Evolutionary conservation across 768 basidiomycete genomes (phyloP), one percentile per base, ranked within the genome.

Genomic region (Mrakia frigida): DNA sequence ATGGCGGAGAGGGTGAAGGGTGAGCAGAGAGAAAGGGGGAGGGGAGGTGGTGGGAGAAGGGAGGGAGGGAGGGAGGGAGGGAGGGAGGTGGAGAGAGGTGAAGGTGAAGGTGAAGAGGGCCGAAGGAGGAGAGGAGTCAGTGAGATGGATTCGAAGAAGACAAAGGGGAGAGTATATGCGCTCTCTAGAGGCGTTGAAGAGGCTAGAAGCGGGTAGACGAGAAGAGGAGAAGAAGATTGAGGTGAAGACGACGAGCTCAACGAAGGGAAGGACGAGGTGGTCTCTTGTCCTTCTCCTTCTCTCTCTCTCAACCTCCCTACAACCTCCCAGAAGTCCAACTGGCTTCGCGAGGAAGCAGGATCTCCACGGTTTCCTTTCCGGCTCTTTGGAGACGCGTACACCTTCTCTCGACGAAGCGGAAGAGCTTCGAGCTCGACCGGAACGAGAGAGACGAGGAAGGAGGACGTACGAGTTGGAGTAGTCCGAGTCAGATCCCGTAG

Each of bases 401-500:
- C 5, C 46, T 50, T 16, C 46, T 61, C 60, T 4, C n/a, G n/a
- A 31, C n/a, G 56, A 4, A 16, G n/a, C n/a, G 46, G 13, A 50
- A 2, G 16, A 18, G 46, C 46, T 50, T 2, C 16, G 46, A 21
- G 46, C 46, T 50, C 46, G 46, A 50, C 46, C 46, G 46, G 21
- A 11, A 61, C n/a, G 9, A 31, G n/a, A 9, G n/a, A n/a, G 31
- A n/a, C 9, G 59, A 33, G 46, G 43, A 9, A 65, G 10, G 18
- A 41, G 28, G 39, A 81, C 90, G 82, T 80, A 95, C 94, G 82
- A 81, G 78, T 93, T 96, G 78, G 94, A 93, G 83, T 97, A 96
- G 82, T 96, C 94, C 43, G 93, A 94, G 82, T 96, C 94, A 21
- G 94, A 95, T 67, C 93, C 94, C 3, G 93, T 84, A 3, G 83